phyloP scores from a whole-genome alignment of 257 asterid species.

The Handroanthus guayacan region DNA sequence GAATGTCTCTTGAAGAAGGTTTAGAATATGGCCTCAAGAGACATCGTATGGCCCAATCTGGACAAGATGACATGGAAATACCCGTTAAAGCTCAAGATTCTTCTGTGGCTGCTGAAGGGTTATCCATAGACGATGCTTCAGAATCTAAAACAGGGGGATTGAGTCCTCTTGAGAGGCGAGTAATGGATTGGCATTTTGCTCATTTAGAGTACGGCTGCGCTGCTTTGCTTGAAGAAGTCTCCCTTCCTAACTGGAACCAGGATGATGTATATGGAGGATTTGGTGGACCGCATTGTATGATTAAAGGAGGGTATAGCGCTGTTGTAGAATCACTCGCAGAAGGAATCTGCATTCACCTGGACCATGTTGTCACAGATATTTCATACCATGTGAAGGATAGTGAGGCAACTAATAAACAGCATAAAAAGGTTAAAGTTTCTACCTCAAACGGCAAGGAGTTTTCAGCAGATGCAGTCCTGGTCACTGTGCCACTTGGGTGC shows the following conservation, averaged over 20 bases:
- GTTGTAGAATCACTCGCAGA: constrained; percentile 86
- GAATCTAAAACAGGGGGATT: constrained; percentile 50
- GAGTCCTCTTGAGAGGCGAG: constrained; percentile 97
- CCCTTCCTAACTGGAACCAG: constrained; percentile 98
- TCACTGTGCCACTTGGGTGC: constrained; percentile 97
- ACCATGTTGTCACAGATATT: constrained; percentile 81
- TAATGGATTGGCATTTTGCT: constrained; percentile 99
- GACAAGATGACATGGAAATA: constrained; percentile 38
- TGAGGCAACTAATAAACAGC: constrained; percentile 42
- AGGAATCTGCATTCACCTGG: constrained; percentile 75
- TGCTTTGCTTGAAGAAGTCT: constrained; percentile 88
- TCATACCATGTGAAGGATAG: constrained; percentile 52
- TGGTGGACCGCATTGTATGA: constrained; percentile 99
- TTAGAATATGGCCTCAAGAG: constrained; percentile 80
- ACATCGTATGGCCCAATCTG: constrained; percentile 53
- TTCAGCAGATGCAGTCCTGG: constrained; percentile 89
- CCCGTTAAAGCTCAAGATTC: constrained; percentile 45
- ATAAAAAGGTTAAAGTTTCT: constrained; percentile 69
- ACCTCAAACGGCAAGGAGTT: constrained; percentile 83
- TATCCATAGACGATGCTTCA: constrained; percentile 39
- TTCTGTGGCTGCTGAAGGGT: constrained; percentile 41
- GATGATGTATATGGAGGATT: constrained; percentile 97
- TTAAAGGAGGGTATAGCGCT: constrained; percentile 94
- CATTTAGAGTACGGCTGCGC: constrained; percentile 99
- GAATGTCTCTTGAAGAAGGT: constrained; percentile 97